Conservation (phyloP, 192 early-diverging fungal genomes). For the Podila epicladia region DNA sequence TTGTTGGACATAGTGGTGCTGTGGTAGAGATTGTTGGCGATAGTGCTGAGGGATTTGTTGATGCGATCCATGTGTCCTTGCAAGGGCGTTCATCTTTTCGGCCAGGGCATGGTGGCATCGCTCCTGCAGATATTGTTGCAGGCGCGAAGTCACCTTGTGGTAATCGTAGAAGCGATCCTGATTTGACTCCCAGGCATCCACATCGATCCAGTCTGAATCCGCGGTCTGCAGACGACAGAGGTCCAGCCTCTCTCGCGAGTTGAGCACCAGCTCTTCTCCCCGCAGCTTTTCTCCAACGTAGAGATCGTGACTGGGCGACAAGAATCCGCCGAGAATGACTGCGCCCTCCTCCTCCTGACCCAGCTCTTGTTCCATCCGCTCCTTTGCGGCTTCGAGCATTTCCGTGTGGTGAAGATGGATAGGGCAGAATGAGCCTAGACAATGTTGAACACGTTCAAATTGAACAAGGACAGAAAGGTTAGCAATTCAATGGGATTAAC, state of each 20-base stretch:
- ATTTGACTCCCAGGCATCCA: slow-evolving; percentile 50
- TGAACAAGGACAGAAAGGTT: background rate
- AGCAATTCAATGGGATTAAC: slow-evolving; percentile 8
- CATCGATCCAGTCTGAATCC: slow-evolving; percentile 53
- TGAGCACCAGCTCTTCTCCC: slow-evolving; percentile 28
- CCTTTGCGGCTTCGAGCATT: slow-evolving; percentile 46
- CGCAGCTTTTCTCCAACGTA: slow-evolving; percentile 48
- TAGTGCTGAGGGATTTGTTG: background rate
- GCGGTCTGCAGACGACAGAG: slow-evolving; percentile 41
- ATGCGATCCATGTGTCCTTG: background rate
- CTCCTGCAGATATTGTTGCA: slow-evolving; percentile 40
- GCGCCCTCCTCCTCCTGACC: slow-evolving; percentile 18
- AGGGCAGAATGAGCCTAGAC: slow-evolving; percentile 47
- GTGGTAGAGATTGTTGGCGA: slow-evolving; percentile 2
- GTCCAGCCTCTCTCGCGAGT: slow-evolving; percentile 31
- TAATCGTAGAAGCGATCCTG: slow-evolving; percentile 38
- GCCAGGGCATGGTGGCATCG: slow-evolving; percentile 19
- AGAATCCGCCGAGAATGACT: slow-evolving; percentile 48
- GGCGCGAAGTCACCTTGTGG: slow-evolving; percentile 34
- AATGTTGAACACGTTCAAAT: background rate
- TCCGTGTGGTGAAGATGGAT: slow-evolving; percentile 51
- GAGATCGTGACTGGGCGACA: slow-evolving; percentile 52
- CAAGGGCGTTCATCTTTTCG: slow-evolving; percentile 22
- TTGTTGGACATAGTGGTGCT: slow-evolving; percentile 14
- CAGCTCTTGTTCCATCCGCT: slow-evolving; percentile 12